Evolutionary conservation across 768 basidiomycete species (phyloP).

Genomic region (Trametes villosa): DNA sequence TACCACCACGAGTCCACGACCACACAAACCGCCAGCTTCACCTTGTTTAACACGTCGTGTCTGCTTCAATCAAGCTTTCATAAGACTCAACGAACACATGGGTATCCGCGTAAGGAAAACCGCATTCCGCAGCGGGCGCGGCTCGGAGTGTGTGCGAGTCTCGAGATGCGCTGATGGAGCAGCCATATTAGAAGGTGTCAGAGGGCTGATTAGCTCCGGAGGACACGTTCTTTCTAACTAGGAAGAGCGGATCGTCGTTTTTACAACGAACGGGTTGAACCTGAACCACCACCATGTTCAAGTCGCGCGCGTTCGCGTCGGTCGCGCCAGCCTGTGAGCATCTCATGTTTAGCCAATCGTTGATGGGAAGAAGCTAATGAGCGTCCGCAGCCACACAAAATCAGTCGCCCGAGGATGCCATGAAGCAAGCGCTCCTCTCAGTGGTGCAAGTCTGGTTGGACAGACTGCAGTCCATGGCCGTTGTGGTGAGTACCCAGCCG

Average conservation of each 20-base stretch:
- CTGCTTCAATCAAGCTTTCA: no score
- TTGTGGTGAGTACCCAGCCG: conserved; percentile 49
- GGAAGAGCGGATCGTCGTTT: no score
- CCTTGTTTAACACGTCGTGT: no score
- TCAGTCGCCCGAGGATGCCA: conserved; percentile 8
- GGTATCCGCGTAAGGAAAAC: no score
- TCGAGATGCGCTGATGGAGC: not conserved
- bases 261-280: no score
- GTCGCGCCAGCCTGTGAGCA: not conserved
- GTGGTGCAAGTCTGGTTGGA: conserved; percentile 64
- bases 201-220: not conserved
- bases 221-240: no score
- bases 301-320: conserved; percentile 11
- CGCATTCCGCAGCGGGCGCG: not conserved
- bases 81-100: no score
- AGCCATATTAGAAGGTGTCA: not conserved
- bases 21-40: no score
- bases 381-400: not conserved
- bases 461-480: conserved; percentile 59
- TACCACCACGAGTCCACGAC: no score
- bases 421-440: conserved; percentile 23
- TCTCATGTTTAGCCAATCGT: no score
- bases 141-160: not conserved
- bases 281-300: conserved; percentile 8
- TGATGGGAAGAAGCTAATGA: not conserved